Percentiles rank a stretch among this genome's conserved stretches.
Evolutionary conservation across 805 yeast genomes (phyloP).

Genomic region (Candida ponderosae): DNA sequence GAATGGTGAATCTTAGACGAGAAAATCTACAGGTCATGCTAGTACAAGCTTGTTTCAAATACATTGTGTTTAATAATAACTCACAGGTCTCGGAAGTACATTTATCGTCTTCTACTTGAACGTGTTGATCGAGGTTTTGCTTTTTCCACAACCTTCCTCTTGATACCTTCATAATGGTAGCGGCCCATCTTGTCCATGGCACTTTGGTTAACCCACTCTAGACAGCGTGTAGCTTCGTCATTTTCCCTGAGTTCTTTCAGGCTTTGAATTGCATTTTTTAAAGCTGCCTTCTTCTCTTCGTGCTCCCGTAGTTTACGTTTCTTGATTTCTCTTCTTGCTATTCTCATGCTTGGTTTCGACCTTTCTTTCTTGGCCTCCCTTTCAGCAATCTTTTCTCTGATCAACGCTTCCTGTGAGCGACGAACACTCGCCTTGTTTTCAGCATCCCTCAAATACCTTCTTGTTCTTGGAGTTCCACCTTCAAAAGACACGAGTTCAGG

Average conservation of each 20-base stretch:
- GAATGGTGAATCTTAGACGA: too few species aligned
- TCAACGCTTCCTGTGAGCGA: conserved; percentile 5
- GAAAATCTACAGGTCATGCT: too few species aligned
- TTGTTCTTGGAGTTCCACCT: conserved; percentile 4
- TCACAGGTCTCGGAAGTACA: too few species aligned
- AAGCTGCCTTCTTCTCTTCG: conserved; percentile 19
- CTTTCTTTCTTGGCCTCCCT: conserved; percentile 15
- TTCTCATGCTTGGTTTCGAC: conserved; percentile 26
- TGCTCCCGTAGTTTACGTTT: conserved; percentile 25
- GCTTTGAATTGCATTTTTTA: conserved; percentile 18
- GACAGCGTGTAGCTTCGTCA: conserved; percentile 36
- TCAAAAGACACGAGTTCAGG: too few species aligned
- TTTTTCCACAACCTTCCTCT: conserved; percentile 1
- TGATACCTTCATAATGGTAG: conserved; percentile 45
- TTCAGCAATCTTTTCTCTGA: conserved; percentile 8
- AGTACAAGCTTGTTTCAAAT: too few species aligned
- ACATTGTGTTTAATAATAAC: too few species aligned
- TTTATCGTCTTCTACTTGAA: conserved; percentile 4
- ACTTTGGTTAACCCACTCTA: conserved; percentile 55
- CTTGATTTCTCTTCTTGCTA: conserved; percentile 26
- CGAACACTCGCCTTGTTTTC: conserved; percentile 13
- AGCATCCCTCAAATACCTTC: conserved; percentile 17
- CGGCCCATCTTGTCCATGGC: conserved; percentile 46
- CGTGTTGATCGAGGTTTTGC: conserved; percentile 2
- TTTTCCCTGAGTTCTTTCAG: conserved; percentile 28